These are phyloP conservation scores for Ramaria rubella DNA, from an alignment of 768 basidiomycete species.

Conservation along the genomic window DNA sequence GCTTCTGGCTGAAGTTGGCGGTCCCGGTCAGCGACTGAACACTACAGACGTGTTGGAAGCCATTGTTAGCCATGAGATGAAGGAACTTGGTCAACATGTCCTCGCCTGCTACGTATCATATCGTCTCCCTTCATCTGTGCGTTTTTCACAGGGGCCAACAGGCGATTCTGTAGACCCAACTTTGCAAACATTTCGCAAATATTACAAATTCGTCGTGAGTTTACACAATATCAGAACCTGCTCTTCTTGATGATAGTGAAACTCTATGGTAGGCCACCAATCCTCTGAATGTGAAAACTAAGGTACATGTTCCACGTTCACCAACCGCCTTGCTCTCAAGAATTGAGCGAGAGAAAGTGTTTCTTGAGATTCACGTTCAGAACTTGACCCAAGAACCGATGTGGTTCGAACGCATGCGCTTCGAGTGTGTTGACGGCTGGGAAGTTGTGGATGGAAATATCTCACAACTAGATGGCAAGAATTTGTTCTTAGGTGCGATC, in stretches of 20 bases:
- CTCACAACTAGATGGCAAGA: constrained; percentile 16
- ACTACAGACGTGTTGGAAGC: constrained; percentile 58
- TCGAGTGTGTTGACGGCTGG: constrained; percentile 71
- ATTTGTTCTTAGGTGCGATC: constrained; percentile 54
- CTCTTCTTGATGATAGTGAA: not conserved
- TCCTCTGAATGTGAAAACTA: constrained; percentile 91
- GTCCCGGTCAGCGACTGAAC: constrained; percentile 38
- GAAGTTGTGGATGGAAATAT: constrained; percentile 48
- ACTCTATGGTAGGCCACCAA: constrained; percentile 68
- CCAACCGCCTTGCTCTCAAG: constrained; percentile 63
- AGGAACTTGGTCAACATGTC: constrained; percentile 89
- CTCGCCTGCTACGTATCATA: constrained; percentile 81
- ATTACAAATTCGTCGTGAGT: constrained; percentile 86
- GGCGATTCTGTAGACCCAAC: constrained; percentile 48
- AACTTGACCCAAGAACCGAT: constrained; percentile 74
- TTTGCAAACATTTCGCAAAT: constrained; percentile 73
- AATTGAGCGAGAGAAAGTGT: constrained; percentile 70
- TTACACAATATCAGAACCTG: not conserved
- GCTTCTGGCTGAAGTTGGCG: constrained; percentile 57
- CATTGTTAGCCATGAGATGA: constrained; percentile 81
- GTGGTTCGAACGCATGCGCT: constrained; percentile 73
- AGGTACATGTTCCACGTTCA: constrained; percentile 72
- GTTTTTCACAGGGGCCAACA: constrained; percentile 41
- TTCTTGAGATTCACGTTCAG: constrained; percentile 89
- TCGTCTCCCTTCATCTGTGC: constrained; percentile 55